Base-by-base conservation (phyloP, 2,329 filamentous ascomycete genomes). In the Graphilbum ipis-grandicollis region DNA sequence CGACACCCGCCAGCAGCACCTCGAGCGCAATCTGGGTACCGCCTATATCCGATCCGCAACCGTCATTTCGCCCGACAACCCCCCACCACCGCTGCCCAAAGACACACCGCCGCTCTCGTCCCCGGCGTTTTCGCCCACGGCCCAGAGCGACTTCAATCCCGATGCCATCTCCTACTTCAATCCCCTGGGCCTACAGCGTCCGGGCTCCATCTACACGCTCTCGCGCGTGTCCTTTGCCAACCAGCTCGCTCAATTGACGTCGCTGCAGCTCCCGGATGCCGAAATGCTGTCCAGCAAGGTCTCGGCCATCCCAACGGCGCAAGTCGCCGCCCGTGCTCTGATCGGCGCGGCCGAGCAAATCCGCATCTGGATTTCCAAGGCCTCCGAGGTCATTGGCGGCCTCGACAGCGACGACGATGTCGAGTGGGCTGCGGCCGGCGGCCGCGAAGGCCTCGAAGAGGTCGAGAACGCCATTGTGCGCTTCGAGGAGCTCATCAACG, bases 321-420 rank as follows among this genome's bases (percentile, higher is more conserved):
- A 81, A 41, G 71, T 77, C n/a, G 90, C 88, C 19, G 75, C 84
- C 9, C 79, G 74, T 41, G 84, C 85, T 1, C 66, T 96, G 38
- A 79, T 83, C 45, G 80, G 82, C 46, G 84, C 88, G 10, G 84
- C 86, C 5, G 83, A 92, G 43, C 86, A 96, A 56, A 96, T 98
- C 46, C 71, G 79, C 44, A 78, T 79, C 49, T 98, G 90, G 90
- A 93, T 94, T 51, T 71, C 71, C 44, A 94, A 94, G 55, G 88
- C 88, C 0, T 79, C 79, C 0, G 84, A 93, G 48, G 86, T 96
- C 23, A 75, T 98, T 37, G 71, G 72, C 38, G 86, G 86, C 5
- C 63, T 98, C 31, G 85, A 96, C 53, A 85, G 86, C 37, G 88
- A 96, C 44, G 90, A 96, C 54, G 90, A 98, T 52, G 85, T 96